Evolutionary conservation across 2,329 filamentous ascomycete genomes (phyloP).

Genomic region (Stagonosporopsis rhizophila): DNA sequence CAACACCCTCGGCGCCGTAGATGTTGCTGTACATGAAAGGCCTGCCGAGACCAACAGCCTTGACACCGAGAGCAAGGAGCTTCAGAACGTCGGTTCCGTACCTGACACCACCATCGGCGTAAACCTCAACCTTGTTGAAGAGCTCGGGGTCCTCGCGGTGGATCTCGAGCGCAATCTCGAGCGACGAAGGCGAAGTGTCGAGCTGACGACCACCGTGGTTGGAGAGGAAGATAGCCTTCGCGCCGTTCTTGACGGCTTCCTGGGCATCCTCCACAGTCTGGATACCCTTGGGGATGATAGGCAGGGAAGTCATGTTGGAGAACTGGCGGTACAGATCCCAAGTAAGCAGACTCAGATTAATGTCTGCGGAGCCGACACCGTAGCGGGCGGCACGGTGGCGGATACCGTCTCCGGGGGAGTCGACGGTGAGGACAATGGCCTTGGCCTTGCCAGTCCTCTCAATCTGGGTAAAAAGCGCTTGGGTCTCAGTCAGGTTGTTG

Average conservation of each 20-base stretch:
- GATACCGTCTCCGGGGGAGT: constrained; percentile 50
- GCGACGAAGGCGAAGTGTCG: constrained; percentile 66
- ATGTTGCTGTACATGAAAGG: constrained; percentile 61
- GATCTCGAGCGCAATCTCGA: constrained; percentile 79
- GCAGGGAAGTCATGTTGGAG: constrained; percentile 47
- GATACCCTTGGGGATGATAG: constrained; percentile 52
- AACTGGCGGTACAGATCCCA: constrained; percentile 48
- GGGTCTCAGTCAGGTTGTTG: constrained; percentile 40
- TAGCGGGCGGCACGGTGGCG: constrained; percentile 47
- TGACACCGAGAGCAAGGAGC: constrained; percentile 48
- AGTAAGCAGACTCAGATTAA: constrained; percentile 41
- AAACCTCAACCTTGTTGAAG: constrained; percentile 51
- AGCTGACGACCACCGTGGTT: constrained; percentile 53
- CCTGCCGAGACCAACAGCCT: constrained; percentile 56
- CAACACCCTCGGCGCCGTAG: constrained; percentile 68
- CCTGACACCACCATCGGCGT: constrained; percentile 51
- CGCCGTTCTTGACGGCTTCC: constrained; percentile 46
- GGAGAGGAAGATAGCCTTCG: constrained; percentile 50
- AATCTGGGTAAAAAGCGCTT: constrained; percentile 41
- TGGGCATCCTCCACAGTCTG: constrained; percentile 51
- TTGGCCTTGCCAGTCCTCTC: constrained; percentile 46
- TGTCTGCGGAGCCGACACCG: constrained; percentile 41
- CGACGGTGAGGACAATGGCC: constrained; percentile 53
- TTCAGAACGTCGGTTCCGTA: constrained; percentile 51
- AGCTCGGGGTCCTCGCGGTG: constrained; percentile 61